Conservation (phyloP, 108 stramenopile genomes). For the Schizochytrium sp. region DNA sequence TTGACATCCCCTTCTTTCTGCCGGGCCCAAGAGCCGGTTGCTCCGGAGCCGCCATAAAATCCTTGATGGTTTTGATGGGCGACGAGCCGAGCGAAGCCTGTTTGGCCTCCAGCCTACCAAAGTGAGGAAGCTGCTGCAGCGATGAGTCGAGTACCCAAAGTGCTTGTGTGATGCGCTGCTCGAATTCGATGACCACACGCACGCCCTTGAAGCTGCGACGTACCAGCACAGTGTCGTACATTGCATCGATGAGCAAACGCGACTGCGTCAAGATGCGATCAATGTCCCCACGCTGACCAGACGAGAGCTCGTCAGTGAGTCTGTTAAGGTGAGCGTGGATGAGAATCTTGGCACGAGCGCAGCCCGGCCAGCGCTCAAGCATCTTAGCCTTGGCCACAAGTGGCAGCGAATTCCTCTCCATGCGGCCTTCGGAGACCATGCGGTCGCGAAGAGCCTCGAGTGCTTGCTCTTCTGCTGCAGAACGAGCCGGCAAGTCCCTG, state of each 20-base stretch:
- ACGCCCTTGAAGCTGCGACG: neutral
- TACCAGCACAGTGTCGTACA: conserved; percentile 12
- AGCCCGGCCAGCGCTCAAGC: neutral
- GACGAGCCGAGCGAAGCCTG: neutral
- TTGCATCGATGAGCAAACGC: conserved; percentile 2
- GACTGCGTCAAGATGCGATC: conserved; percentile 5
- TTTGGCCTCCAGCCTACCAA: neutral
- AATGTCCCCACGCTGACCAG: neutral
- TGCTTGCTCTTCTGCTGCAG: neutral
- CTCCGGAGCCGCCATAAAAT: neutral
- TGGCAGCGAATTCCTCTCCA: neutral
- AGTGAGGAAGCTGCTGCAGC: conserved; percentile 6
- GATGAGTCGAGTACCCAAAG: conserved; percentile 4
- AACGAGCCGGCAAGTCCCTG: neutral
- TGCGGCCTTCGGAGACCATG: conserved; percentile 5
- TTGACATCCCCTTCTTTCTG: neutral
- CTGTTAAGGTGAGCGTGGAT: conserved; percentile 24
- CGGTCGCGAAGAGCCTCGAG: neutral
- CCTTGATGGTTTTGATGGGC: neutral
- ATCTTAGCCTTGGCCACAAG: neutral
- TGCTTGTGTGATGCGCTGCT: conserved; percentile 6
- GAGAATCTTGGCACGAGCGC: conserved; percentile 12
- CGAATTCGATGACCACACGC: neutral
- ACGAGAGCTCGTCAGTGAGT: neutral
- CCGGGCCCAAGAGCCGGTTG: neutral